Evolutionary conservation across 208 protist genomes (phyloP).

Genomic region (Trypanosoma scelopori): DNA sequence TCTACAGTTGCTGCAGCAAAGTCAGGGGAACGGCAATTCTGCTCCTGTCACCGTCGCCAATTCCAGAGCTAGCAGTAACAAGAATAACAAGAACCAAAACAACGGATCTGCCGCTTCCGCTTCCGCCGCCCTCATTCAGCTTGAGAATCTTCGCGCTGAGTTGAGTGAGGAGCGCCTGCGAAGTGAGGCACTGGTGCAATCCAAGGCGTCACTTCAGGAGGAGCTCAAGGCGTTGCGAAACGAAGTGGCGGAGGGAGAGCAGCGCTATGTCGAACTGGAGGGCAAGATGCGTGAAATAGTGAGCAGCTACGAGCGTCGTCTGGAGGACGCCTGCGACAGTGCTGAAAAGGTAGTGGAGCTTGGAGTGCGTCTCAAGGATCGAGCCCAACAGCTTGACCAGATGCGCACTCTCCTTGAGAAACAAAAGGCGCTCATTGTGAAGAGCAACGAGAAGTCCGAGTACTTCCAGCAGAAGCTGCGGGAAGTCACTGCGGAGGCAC

Average conservation of each 20-base stretch:
- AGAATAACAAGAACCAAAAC: too few species aligned
- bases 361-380: slow-evolving; percentile 55
- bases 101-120: not conserved
- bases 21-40: too few species aligned
- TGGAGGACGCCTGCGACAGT: slow-evolving; percentile 29
- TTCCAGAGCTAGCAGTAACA: too few species aligned
- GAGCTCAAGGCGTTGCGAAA: slow-evolving; percentile 54
- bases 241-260: slow-evolving; percentile 41
- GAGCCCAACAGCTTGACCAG: slow-evolving; percentile 70
- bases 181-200: slow-evolving; percentile 32
- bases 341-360: slow-evolving; percentile 43
- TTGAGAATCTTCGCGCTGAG: slow-evolving; percentile 40
- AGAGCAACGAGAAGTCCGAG: slow-evolving; percentile 83
- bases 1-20: not conserved
- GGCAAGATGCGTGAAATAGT: slow-evolving; percentile 49
- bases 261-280: slow-evolving; percentile 43
- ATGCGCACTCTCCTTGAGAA: slow-evolving; percentile 76
- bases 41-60: too few species aligned
- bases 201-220: slow-evolving; percentile 45
- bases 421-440: slow-evolving; percentile 83
- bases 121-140: slow-evolving; percentile 7
- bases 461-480: slow-evolving; percentile 62
- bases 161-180: slow-evolving; percentile 52
- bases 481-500: slow-evolving; percentile 40
- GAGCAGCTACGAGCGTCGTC: slow-evolving; percentile 55